Evolutionary conservation across 1,139 yeast genomes (phyloP).

Genomic region (Yamadazyma trypodendri): DNA sequence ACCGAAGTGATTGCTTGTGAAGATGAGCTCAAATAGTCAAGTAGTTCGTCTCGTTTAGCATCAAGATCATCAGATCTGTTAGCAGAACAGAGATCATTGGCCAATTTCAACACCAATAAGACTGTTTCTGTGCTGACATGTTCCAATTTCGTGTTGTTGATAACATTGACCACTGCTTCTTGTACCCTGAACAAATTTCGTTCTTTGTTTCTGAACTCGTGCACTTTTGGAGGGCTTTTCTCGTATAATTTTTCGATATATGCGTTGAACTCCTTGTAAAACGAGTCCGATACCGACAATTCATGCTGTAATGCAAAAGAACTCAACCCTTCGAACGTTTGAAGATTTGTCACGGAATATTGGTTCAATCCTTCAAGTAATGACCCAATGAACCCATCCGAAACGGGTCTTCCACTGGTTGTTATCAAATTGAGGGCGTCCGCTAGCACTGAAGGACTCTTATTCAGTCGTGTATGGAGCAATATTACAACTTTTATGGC

Average conservation of each 20-base stretch:
- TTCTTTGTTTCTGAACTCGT: constrained; percentile 35
- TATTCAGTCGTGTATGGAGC: constrained; percentile 5
- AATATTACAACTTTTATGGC: constrained; percentile 15
- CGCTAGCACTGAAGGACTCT: constrained; percentile 7
- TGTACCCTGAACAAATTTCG: constrained; percentile 33
- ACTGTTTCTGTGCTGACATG: constrained; percentile 8
- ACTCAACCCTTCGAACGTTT: constrained; percentile 24
- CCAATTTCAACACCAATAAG: constrained; percentile 21
- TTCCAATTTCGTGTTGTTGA: neutral
- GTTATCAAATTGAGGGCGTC: constrained; percentile 15
- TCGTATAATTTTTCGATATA: constrained; percentile 32
- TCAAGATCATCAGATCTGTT: constrained; percentile 5
- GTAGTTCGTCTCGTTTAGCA: neutral
- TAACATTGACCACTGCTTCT: constrained; percentile 6
- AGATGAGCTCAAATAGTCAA: constrained; percentile 4
- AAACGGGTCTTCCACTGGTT: constrained; percentile 6
- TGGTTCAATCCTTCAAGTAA: constrained; percentile 21
- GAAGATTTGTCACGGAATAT: constrained; percentile 18
- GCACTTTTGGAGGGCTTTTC: constrained; percentile 30
- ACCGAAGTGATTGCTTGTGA: constrained; percentile 2
- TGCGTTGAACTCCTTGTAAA: constrained; percentile 20
- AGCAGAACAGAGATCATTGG: constrained; percentile 25
- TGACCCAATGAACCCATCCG: constrained; percentile 1
- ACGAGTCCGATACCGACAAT: constrained; percentile 19
- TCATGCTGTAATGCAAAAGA: constrained; percentile 7